Base-by-base conservation (phyloP, 768 basidiomycete genomes). In the Naganishia friedmannii region DNA sequence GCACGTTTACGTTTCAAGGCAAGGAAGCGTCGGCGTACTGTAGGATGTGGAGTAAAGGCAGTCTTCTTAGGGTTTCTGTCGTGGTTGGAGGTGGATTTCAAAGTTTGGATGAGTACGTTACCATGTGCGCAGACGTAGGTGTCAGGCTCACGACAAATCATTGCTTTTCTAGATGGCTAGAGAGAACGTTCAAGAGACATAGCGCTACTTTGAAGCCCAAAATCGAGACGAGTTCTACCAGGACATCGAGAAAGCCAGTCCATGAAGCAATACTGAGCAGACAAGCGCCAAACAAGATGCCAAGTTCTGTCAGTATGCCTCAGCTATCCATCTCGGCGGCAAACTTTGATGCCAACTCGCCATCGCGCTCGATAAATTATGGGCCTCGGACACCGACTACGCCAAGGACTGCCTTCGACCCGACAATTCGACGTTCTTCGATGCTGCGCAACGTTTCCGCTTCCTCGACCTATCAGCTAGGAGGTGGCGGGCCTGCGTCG, bases 391-490 rank as follows among this genome's bases (percentile, higher is more conserved):
- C 23, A 23, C 48, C 48, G 15, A 51, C 48, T 3, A n/a, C 48
- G 4, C 48, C n/a, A 23, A 21, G 48, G 21, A 26, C 37, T 23
- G 37, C 23, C 2, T 42, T 12, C 37, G 23, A 39, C 21, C 26
- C 29, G 7, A 19, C 39, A 17, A 34, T 28, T 15, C 60, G 39
- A 39, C 60, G 60, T 8, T 28, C 60, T 34, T 63, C 60, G 26
- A 46, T 63, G 60, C 60, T 63, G 23, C 60, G 60, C 60, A 63
- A 63, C 26, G 60, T 63, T 26, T 63, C 60, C 15, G 60, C 60
- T 15, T 46, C 60, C 7, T 63, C 60, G 60, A 63, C 60, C 6
- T 63, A 45, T 45, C 60, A 45, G 42, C 17, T 63, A 34, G 26
- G 34, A 29, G 60, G 28, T 28, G 53, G 29, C 19, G 53, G 28